Percentiles rank a stretch among this genome's conserved stretches.
Conservation (phyloP, 1,284 basidiomycete genomes). For the Apiotrichum sp. region DNA sequence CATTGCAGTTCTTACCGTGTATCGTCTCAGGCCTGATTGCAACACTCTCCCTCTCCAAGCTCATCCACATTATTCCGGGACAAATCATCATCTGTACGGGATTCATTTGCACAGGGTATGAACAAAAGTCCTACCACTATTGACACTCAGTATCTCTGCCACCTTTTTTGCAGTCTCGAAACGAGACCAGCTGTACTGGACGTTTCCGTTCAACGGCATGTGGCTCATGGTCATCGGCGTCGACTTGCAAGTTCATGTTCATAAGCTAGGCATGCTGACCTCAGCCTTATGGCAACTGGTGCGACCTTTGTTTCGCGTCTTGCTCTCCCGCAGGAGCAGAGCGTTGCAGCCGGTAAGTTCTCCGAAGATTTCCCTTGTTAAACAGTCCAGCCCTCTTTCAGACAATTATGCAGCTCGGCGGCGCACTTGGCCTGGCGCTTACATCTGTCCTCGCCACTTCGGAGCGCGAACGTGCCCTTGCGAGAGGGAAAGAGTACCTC, state of each 20-base stretch:
- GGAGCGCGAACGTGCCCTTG: constrained; percentile 10
- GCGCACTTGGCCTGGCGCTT: constrained; percentile 62
- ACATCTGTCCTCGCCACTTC: constrained; percentile 59
- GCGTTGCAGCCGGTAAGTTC: constrained; percentile 53
- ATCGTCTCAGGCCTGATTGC: constrained; percentile 58
- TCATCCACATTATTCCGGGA: constrained; percentile 7
- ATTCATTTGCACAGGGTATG: constrained; percentile 49
- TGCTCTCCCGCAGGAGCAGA: constrained; percentile 62
- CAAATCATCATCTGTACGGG: constrained; percentile 52
- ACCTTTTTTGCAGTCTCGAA: constrained; percentile 65
- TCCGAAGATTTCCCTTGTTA: too few species aligned
- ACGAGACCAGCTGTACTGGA: constrained; percentile 33
- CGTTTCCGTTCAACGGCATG: constrained; percentile 9
- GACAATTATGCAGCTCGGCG: constrained; percentile 54
- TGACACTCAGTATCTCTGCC: constrained; percentile 49
- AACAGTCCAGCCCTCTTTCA: constrained; percentile 46
- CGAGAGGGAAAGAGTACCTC: constrained; percentile 8
- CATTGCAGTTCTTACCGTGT: constrained; percentile 69
- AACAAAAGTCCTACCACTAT: too few species aligned
- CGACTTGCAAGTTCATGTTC: constrained; percentile 52
- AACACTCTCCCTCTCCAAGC: constrained; percentile 48
- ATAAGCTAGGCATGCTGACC: not conserved
- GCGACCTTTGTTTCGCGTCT: constrained; percentile 65
- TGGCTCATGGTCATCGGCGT: constrained; percentile 63
- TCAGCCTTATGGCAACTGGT: constrained; percentile 58